Conservation (phyloP, 78 protist genomes). For the Chrysochromulina parva region DNA sequence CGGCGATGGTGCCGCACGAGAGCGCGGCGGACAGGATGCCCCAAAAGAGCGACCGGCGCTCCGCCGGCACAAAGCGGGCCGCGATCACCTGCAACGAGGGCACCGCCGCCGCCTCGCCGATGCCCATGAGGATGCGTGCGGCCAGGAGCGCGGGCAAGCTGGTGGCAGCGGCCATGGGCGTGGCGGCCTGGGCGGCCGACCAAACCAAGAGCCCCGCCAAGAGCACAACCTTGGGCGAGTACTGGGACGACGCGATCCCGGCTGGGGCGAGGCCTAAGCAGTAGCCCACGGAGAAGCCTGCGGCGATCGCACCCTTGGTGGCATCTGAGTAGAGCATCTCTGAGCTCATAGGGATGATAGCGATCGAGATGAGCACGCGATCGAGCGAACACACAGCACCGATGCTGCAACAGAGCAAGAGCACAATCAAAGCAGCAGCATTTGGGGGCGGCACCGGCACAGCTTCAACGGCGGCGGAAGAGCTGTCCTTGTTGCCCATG, state of each 20-base stretch:
- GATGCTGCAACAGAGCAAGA: slow-evolving; percentile 1
- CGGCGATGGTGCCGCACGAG: not conserved
- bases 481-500: too few relatives aligned
- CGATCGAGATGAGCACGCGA: slow-evolving; percentile 12
- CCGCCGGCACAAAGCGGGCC: not conserved
- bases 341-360: not conserved
- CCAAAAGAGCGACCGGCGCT: not conserved
- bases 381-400: slow-evolving; percentile 8
- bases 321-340: not conserved
- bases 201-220: not conserved
- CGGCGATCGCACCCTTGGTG: not conserved
- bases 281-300: slow-evolving; percentile 1
- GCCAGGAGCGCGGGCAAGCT: not conserved
- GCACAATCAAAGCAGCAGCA: not conserved
- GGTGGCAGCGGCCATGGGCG: not conserved
- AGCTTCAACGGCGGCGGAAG: too few relatives aligned
- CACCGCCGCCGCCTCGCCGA: slow-evolving; percentile 18
- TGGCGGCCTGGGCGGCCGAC: not conserved
- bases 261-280: not conserved
- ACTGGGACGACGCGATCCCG: not conserved
- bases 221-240: not conserved
- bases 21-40: not conserved
- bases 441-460: too few relatives aligned
- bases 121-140: not conserved
- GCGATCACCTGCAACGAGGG: not conserved